Evolutionary conservation across 108 stramenopile species (phyloP).

Genomic region (Conticribra weissflogii): DNA sequence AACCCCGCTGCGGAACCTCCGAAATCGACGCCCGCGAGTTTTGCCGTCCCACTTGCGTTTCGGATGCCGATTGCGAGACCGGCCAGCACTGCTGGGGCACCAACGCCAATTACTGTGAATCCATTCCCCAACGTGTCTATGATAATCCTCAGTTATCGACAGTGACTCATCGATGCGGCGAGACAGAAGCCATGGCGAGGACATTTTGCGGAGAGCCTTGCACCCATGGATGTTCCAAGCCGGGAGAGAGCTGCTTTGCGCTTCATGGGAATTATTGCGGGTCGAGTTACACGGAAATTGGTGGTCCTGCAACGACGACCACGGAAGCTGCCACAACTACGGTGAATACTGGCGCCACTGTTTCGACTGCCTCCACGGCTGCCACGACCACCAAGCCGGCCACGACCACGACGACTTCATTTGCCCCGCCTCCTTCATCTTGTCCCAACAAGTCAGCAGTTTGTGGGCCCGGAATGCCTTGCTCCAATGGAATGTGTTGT

Average conservation of each 20-base stretch:
- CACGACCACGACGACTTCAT: neutral
- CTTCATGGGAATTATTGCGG: conserved; percentile 31
- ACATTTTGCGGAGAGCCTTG: conserved; percentile 26
- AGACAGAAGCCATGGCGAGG: conserved; percentile 21
- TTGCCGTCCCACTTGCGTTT: conserved; percentile 10
- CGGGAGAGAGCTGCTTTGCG: conserved; percentile 1
- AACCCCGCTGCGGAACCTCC: conserved; percentile 17
- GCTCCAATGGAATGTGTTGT: conserved; percentile 9
- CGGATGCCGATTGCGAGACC: neutral
- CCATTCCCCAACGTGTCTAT: conserved; percentile 10
- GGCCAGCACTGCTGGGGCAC: conserved; percentile 11
- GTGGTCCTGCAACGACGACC: neutral
- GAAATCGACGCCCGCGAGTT: conserved; percentile 30
- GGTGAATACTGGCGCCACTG: neutral
- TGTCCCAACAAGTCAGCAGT: neutral
- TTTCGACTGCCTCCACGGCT: neutral
- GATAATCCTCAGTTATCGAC: conserved; percentile 11
- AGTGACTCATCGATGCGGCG: conserved; percentile 14
- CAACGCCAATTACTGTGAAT: conserved; percentile 25
- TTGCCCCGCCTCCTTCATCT: neutral
- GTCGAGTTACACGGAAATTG: conserved; percentile 5
- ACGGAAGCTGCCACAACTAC: conserved; percentile 2
- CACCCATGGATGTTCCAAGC: neutral
- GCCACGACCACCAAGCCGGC: neutral
- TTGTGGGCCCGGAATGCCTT: neutral